Conservation (phyloP, 129 eudicot genomes). For the Glebionis coronaria region DNA sequence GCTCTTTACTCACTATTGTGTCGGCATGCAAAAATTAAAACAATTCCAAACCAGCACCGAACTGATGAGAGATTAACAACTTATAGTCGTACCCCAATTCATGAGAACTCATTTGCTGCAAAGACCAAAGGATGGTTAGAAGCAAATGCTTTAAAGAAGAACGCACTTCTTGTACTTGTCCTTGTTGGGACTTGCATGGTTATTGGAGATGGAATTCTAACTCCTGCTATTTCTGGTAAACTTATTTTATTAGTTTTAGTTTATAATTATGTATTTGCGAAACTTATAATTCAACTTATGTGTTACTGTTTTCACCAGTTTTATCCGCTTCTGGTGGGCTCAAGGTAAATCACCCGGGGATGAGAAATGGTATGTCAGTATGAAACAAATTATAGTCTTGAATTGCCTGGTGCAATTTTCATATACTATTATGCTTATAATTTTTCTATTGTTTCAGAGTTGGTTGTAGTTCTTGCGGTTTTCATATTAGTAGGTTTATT, state of each 20-base stretch:
- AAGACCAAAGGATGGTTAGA: conserved; percentile 14
- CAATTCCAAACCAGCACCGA: conserved; percentile 12
- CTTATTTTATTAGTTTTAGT: background rate
- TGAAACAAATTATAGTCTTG: background rate
- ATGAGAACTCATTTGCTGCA: conserved; percentile 14
- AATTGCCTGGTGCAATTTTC: background rate
- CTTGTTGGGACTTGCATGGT: conserved; percentile 11
- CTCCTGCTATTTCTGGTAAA: conserved; percentile 17
- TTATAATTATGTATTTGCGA: no score
- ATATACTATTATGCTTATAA: conserved; percentile 9
- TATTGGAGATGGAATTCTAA: conserved; percentile 16
- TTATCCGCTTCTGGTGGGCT: conserved; percentile 18
- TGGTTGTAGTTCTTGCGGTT: conserved; percentile 71
- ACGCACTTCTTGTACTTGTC: conserved; percentile 12
- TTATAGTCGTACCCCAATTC: conserved; percentile 10
- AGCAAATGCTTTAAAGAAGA: conserved; percentile 7
- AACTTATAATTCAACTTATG: no score
- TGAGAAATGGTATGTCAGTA: conserved; percentile 30
- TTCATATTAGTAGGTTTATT: conserved; percentile 61
- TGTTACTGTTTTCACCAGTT: background rate
- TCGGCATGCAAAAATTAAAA: conserved; percentile 4
- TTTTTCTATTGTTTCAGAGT: conserved; percentile 43
- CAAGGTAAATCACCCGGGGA: conserved; percentile 9
- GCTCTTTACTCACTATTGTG: conserved; percentile 15
- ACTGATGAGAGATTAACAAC: conserved; percentile 8